Evolutionary conservation across 202 grass and related monocot species (phyloP).

Genomic region (Saccharum hybrid): DNA sequence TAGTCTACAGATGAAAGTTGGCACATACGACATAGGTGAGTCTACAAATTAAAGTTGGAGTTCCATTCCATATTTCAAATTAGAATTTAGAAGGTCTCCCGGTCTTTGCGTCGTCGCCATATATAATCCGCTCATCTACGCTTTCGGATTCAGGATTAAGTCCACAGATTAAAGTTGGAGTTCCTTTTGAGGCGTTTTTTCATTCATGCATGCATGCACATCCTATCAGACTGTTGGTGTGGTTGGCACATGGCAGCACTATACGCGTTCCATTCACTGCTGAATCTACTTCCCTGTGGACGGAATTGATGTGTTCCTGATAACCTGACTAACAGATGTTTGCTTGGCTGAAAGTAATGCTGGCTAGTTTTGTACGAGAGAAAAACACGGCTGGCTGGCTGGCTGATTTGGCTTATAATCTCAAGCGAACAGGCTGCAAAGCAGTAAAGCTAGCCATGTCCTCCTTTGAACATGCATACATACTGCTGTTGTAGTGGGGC

Average conservation of each 20-base stretch:
- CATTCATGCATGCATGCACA: background rate
- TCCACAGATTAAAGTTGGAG: conserved; percentile 24
- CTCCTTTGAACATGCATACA: background rate
- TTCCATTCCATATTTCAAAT: no score
- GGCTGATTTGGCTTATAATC: no score
- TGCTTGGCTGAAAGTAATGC: no score
- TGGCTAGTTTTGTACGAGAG: no score
- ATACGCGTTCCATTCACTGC: background rate
- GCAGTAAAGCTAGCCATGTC: background rate
- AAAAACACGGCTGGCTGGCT: no score
- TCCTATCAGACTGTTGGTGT: no score
- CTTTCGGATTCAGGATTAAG: background rate
- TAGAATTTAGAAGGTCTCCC: no score
- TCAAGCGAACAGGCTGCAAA: no score
- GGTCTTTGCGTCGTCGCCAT: background rate
- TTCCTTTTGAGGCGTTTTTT: background rate
- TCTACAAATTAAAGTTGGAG: background rate
- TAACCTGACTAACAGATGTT: background rate
- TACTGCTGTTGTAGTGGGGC: background rate
- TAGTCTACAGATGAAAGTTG: no score
- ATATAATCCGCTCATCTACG: background rate
- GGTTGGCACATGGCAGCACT: background rate
- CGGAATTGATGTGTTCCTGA: conserved; percentile 25
- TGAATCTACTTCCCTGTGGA: conserved; percentile 9
- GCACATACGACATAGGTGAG: no score